Evolutionary conservation across 352 stramenopile species (phyloP).

Genomic region (Globisporangium sylvaticum): DNA sequence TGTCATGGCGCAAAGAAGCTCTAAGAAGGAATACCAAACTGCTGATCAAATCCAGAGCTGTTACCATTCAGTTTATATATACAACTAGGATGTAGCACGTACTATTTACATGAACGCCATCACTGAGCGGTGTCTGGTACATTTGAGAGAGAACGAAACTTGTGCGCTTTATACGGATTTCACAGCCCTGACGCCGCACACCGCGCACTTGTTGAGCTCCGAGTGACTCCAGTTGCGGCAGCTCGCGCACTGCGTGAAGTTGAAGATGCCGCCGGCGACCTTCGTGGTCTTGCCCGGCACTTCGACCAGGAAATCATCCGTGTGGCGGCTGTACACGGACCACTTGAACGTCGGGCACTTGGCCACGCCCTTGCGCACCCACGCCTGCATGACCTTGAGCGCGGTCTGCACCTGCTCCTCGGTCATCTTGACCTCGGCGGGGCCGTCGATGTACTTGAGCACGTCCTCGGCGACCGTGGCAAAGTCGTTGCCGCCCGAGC

Average conservation of each 20-base stretch:
- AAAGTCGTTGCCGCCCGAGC: neutral
- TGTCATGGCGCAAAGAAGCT: neutral
- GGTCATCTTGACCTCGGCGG: conserved; percentile 1
- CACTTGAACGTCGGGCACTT: neutral
- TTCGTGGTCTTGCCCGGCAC: neutral
- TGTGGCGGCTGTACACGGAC: neutral
- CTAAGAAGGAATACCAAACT: neutral
- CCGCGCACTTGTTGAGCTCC: neutral
- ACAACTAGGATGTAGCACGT: neutral
- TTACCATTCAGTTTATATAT: neutral
- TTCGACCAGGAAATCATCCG: neutral
- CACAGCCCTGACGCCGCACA: neutral
- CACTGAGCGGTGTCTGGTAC: neutral
- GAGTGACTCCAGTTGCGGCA: neutral
- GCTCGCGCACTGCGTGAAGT: neutral
- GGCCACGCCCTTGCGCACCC: neutral
- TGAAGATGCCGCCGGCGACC: neutral
- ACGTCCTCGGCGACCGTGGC: neutral
- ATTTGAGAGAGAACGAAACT: neutral
- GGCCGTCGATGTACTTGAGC: neutral
- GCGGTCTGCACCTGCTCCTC: neutral
- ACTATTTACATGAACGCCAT: neutral
- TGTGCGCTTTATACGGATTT: neutral
- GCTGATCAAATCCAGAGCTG: neutral
- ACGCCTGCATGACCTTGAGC: neutral